These are phyloP conservation scores for Mycocentrospora acerina DNA, from an alignment of 2,329 filamentous ascomycete species.

Conservation along the genomic window DNA sequence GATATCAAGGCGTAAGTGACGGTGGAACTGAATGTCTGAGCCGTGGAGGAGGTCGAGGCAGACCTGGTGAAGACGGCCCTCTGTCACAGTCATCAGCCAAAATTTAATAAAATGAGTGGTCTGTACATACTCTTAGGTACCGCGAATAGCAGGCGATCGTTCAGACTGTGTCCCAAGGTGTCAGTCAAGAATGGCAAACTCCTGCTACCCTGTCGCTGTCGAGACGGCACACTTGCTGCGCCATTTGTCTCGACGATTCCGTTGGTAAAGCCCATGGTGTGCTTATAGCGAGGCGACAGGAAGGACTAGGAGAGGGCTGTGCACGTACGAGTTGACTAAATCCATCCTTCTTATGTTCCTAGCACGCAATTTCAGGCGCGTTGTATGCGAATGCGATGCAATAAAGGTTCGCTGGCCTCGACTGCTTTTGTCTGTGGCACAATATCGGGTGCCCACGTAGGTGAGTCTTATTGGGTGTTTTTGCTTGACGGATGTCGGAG, in stretches of 20 bases:
- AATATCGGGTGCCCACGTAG: slow-evolving; percentile 27
- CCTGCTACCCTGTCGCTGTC: slow-evolving; percentile 34
- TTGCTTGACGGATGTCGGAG: slow-evolving; percentile 11
- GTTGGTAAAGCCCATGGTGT: slow-evolving; percentile 24
- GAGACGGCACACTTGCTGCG: slow-evolving; percentile 17
- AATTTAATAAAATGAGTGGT: not conserved
- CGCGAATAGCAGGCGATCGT: slow-evolving; percentile 90
- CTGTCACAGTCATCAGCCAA: slow-evolving; percentile 49
- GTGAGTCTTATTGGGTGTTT: slow-evolving; percentile 25
- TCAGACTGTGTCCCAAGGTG: slow-evolving; percentile 63
- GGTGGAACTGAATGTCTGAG: slow-evolving; percentile 93
- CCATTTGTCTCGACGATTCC: slow-evolving; percentile 22
- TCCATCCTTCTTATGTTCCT: slow-evolving; percentile 38
- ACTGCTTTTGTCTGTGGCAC: slow-evolving; percentile 17
- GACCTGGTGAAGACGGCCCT: slow-evolving; percentile 88
- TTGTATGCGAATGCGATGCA: slow-evolving; percentile 19
- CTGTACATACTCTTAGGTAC: slow-evolving; percentile 88
- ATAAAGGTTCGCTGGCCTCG: slow-evolving; percentile 18
- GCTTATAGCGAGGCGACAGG: slow-evolving; percentile 3
- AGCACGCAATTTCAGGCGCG: slow-evolving; percentile 26
- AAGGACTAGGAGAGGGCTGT: slow-evolving; percentile 7
- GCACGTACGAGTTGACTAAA: slow-evolving; percentile 45
- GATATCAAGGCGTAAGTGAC: slow-evolving; percentile 93
- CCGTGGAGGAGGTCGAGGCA: slow-evolving; percentile 89
- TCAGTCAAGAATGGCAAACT: slow-evolving; percentile 44